Base-by-base conservation (phyloP, 257 asterid genomes). In the Nicotiana tabacum region DNA sequence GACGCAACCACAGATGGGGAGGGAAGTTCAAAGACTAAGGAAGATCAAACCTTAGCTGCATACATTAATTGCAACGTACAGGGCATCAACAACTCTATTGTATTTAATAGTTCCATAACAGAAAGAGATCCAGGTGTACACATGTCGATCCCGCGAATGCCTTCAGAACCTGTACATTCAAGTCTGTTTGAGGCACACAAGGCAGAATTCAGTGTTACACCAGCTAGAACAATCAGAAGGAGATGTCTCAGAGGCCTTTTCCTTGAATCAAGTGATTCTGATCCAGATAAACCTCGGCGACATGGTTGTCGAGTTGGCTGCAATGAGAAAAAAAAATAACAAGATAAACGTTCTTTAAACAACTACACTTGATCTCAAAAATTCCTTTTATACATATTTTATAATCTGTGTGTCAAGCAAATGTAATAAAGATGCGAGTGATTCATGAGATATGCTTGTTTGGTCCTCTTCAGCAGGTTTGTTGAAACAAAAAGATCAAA, bases 231-330 rank as follows among this genome's bases (percentile, higher is more conserved):
- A 1, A 86, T 94, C 66, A 91, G 93, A 85, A 90, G 97, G 83
- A 96, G 99, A 85, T 96, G 98, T 76, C 95, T 96, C 35, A 77
- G 85, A 88, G 97, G 98, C 46, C 92, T 94, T 83, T 66, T 94
- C 80, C 43, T 90, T 89, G 99, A 96, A 80, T 80, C 97, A 1
- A 92, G 97, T 61, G 98, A 94, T 81, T 90, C 97, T 61, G 97
- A 91, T 77, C 65, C 81, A 2, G 97, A 93, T n/a, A 84, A 92
- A 91, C 94, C 97, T 81, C 91, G 88, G 37, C 91, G 90, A 55
- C 98, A 93, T 89, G 98, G 98, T 65, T 96, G 97, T 66, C 97
- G 90, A 18, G 95, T 88, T 87, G 85, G 88, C 80, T 81, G 91
- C 89, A 84, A 87, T 66, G 87, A 80, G 69, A 86, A 33, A 83